Evolutionary conservation across 2,329 filamentous ascomycete genomes (phyloP).

Genomic region (Trichoderma aggressivum): DNA sequence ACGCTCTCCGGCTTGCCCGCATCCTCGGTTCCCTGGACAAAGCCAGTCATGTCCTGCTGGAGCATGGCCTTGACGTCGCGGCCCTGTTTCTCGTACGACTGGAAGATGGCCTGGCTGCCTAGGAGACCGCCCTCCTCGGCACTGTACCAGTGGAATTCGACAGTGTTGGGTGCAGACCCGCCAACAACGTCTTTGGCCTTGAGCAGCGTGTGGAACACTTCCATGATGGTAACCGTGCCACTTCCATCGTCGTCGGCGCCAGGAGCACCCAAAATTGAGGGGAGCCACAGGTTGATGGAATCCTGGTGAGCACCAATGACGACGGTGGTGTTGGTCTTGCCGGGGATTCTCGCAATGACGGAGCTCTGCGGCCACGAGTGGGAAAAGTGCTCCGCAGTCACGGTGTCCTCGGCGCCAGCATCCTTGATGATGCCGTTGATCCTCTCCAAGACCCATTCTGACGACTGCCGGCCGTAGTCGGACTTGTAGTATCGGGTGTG

Average conservation of each 20-base stretch:
- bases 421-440: conserved; percentile 69
- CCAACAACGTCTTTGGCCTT: conserved; percentile 65
- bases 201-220: conserved; percentile 80
- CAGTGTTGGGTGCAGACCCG: conserved; percentile 75
- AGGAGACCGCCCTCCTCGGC: conserved; percentile 86
- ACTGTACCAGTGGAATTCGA: conserved; percentile 97
- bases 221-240: conserved; percentile 90
- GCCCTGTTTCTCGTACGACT: conserved; percentile 67
- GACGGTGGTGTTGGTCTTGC: conserved; percentile 77
- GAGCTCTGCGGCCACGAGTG: conserved; percentile 89
- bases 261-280: conserved; percentile 77
- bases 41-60: conserved; percentile 98
- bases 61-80: conserved; percentile 91
- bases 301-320: conserved; percentile 93
- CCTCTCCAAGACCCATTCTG: conserved; percentile 77
- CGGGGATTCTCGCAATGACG: conserved; percentile 88
- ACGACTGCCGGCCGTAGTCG: conserved; percentile 75
- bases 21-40: conserved; percentile 75
- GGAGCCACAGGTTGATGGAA: conserved; percentile 89
- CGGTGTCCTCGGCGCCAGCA: conserved; percentile 66
- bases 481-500: conserved; percentile 82
- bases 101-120: conserved; percentile 87
- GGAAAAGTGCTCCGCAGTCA: conserved; percentile 68
- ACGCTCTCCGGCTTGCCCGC: conserved; percentile 80
- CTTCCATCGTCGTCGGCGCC: conserved; percentile 96